Percentiles rank a stretch among this genome's conserved stretches.
phyloP scores from a whole-genome alignment of 768 basidiomycete species.

The Leucocoprinus sp. region DNA sequence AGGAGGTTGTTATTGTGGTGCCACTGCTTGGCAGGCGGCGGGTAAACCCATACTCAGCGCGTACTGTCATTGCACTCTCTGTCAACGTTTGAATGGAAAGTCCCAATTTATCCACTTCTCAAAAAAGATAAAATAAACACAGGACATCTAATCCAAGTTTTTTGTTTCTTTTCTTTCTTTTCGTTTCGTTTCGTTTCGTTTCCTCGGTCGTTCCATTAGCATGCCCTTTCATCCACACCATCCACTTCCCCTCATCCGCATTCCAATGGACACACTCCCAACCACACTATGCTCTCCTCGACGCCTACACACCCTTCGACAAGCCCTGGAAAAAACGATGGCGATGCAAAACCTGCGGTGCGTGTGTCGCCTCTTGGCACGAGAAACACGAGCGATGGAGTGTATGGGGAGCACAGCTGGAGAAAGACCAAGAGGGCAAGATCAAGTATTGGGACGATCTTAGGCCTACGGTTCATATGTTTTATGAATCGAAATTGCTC shows the following conservation, averaged over 20 bases:
- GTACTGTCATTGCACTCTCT: conserved; percentile 66
- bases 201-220: conserved; percentile 24
- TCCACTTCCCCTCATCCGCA: conserved; percentile 42
- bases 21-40: conserved; percentile 36
- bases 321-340: conserved; percentile 56
- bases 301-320: conserved; percentile 36
- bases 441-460: conserved; percentile 46
- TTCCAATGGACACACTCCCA: conserved; percentile 48
- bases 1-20: conserved; percentile 57
- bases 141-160: no score
- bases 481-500: conserved; percentile 55
- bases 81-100: conserved; percentile 52
- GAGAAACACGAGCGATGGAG: conserved; percentile 39
- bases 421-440: conserved; percentile 41
- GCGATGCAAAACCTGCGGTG: conserved; percentile 57
- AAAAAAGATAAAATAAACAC: no score
- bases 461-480: conserved; percentile 58
- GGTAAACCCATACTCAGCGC: conserved; percentile 46
- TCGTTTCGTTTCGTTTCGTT: no score
- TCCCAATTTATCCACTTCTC: neutral
- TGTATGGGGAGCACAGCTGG: conserved; percentile 50
- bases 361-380: conserved; percentile 45
- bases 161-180: no score
- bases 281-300: conserved; percentile 27
- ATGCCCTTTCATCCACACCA: conserved; percentile 53